Conservation (phyloP, 805 yeast species). For the Saturnispora bothae region DNA sequence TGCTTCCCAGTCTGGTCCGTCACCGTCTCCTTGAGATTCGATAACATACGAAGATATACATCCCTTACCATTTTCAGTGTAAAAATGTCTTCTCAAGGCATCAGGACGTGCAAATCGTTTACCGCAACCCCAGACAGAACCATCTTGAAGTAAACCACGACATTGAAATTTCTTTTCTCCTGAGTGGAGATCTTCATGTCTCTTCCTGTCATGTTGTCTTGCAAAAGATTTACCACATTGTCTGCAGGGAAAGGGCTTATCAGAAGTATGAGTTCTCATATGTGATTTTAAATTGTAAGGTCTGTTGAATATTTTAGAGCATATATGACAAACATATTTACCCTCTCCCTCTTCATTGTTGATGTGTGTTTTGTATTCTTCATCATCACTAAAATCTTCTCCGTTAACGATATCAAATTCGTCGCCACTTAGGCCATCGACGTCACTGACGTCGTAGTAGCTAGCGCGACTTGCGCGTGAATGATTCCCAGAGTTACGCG, state of each 20-base stretch:
- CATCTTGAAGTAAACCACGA: constrained; percentile 44
- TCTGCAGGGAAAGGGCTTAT: constrained; percentile 48
- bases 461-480: too few relatives aligned
- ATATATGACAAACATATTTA: constrained; percentile 32
- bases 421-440: too few relatives aligned
- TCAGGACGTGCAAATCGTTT: constrained; percentile 72
- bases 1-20: constrained; percentile 7
- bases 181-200: constrained; percentile 42
- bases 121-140: constrained; percentile 69
- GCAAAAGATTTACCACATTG: constrained; percentile 21
- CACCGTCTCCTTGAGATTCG: constrained; percentile 3
- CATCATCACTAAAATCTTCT: constrained; percentile 32
- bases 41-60: constrained; percentile 62
- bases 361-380: constrained; percentile 29
- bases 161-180: constrained; percentile 72
- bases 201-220: constrained; percentile 7
- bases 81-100: constrained; percentile 68
- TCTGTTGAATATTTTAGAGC: constrained; percentile 37
- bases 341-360: constrained; percentile 13
- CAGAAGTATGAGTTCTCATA: constrained; percentile 71
- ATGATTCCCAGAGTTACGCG: too few relatives aligned
- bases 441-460: too few relatives aligned
- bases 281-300: constrained; percentile 84
- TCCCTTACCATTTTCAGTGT: constrained; percentile 66
- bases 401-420: too few relatives aligned